Percentiles rank a stretch among this genome's conserved stretches.
phyloP scores from a whole-genome alignment of 495 filamentous ascomycete genomes.

The Neurospora hispaniola region DNA sequence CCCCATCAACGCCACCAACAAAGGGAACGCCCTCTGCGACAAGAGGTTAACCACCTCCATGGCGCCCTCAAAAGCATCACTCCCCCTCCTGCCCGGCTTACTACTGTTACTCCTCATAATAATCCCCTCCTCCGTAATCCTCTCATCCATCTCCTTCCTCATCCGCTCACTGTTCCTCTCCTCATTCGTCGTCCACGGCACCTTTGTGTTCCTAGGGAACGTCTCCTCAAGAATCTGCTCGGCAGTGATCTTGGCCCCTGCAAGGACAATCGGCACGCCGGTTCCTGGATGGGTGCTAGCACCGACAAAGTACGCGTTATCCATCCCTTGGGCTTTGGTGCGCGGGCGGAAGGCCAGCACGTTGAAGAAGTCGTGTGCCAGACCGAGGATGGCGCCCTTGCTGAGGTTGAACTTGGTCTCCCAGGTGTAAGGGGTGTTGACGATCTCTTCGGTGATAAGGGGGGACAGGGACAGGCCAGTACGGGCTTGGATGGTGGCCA shows the following conservation, averaged over 20 bases:
- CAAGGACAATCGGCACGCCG: slow-evolving; percentile 58
- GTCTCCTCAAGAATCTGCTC: slow-evolving; percentile 44
- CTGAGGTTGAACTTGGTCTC: slow-evolving; percentile 56
- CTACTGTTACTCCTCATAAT: background rate
- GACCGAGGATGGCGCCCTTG: slow-evolving; percentile 56
- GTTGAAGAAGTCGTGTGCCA: slow-evolving; percentile 61
- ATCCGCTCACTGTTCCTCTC: background rate
- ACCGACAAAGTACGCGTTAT: slow-evolving; percentile 53
- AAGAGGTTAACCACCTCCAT: background rate
- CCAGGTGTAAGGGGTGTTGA: slow-evolving; percentile 55
- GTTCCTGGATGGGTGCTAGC: slow-evolving; percentile 64
- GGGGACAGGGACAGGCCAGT: slow-evolving; percentile 35
- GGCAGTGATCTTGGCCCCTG: slow-evolving; percentile 49
- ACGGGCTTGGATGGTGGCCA: slow-evolving; percentile 44
- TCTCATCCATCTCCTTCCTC: background rate
- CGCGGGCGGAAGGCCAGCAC: slow-evolving; percentile 54
- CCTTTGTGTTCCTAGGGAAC: slow-evolving; percentile 29
- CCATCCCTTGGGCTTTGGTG: slow-evolving; percentile 40
- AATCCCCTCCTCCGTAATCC: background rate
- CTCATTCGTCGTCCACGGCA: background rate
- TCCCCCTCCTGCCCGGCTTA: background rate
- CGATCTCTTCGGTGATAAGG: slow-evolving; percentile 43
- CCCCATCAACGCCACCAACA: background rate
- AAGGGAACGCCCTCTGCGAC: background rate
- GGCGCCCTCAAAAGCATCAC: background rate